Percentiles rank a stretch among this genome's conserved stretches.
These are phyloP conservation scores for Ulvella scutata DNA, from an alignment of 139 green algal genomes.

Conservation along the genomic window DNA sequence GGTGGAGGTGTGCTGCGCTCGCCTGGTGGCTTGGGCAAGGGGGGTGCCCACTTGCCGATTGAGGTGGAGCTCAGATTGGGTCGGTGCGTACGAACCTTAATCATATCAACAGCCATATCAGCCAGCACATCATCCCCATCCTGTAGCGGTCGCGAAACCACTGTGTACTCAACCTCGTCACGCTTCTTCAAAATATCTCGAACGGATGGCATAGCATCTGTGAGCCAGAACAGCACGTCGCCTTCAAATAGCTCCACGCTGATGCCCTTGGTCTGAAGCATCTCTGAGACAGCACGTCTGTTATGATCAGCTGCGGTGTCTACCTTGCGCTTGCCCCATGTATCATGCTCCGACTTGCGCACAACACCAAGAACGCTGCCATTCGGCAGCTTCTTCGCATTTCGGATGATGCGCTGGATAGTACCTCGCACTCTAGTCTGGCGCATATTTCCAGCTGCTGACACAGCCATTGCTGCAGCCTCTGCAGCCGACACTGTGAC, in stretches of 20 bases:
- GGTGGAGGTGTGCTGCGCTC: too few relatives aligned
- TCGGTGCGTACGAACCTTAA: not conserved
- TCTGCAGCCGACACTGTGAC: not conserved
- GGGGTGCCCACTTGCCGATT: too few relatives aligned
- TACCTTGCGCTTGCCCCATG: not conserved
- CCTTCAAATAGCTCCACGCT: not conserved
- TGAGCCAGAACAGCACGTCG: conserved; percentile 1
- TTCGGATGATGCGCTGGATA: not conserved
- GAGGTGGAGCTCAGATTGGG: not conserved
- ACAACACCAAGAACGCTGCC: not conserved
- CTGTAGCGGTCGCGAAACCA: not conserved
- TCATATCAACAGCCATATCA: not conserved
- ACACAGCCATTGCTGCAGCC: not conserved
- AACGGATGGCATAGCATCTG: not conserved
- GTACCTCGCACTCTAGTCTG: too few relatives aligned
- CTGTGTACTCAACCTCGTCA: not conserved
- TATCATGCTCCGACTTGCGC: not conserved
- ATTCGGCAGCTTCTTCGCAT: not conserved
- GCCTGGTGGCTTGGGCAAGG: too few relatives aligned
- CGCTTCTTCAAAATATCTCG: not conserved
- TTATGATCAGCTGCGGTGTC: not conserved
- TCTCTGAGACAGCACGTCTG: not conserved
- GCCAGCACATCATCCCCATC: not conserved
- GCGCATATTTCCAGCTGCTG: not conserved
- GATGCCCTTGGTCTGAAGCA: not conserved